phyloP scores from a whole-genome alignment of 2,329 filamentous ascomycete genomes.

The Ophiostoma himal-ulmi region DNA sequence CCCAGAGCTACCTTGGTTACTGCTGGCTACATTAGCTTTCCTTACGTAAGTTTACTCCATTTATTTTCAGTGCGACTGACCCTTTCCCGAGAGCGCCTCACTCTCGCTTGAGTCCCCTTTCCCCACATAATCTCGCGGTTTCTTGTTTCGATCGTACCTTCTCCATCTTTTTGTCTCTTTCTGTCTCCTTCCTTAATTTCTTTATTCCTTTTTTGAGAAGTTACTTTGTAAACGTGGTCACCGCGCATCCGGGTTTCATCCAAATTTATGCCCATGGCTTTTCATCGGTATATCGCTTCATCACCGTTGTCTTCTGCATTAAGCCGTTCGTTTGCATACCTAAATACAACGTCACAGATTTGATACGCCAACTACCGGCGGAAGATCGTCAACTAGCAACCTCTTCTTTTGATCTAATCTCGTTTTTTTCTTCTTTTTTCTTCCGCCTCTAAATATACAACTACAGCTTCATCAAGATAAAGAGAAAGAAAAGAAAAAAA shows the following conservation, averaged over 20 bases:
- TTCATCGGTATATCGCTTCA: background rate
- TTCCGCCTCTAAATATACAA: background rate
- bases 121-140: constrained; percentile 1
- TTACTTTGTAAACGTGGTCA: background rate
- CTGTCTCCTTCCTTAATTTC: background rate
- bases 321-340: background rate
- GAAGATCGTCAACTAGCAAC: background rate
- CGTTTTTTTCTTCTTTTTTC: background rate
- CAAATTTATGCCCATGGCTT: background rate
- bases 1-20: background rate
- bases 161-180: constrained; percentile 9
- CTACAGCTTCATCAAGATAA: background rate
- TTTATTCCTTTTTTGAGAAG: constrained; percentile 3
- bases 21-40: background rate
- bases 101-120: background rate
- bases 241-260: background rate
- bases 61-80: background rate
- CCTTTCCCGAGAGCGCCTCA: background rate
- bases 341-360: background rate
- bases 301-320: background rate
- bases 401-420: background rate
- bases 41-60: constrained; percentile 4
- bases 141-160: constrained; percentile 4
- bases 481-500: background rate
- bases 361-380: constrained; percentile 1